Conservation (phyloP, 176 grass and related monocot genomes). For the Oryza brachyantha region DNA sequence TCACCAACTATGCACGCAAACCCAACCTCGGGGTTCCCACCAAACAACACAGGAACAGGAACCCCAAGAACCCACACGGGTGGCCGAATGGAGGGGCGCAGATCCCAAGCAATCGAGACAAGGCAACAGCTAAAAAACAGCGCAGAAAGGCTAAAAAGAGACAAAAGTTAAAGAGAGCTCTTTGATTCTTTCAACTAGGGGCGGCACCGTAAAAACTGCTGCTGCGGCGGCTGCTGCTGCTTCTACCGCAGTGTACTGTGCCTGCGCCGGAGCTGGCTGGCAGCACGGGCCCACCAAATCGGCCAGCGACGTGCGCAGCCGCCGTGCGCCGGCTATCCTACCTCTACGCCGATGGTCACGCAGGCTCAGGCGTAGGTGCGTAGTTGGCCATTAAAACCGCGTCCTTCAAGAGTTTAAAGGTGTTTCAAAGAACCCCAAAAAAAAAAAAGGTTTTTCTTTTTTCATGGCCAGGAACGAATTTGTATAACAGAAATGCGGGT, state of each 20-base stretch:
- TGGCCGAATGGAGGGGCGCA: background rate
- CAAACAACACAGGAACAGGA: background rate
- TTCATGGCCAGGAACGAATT: background rate
- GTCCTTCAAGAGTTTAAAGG: constrained; percentile 12
- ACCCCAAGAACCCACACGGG: constrained; percentile 12
- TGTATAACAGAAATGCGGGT: background rate
- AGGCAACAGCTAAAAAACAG: constrained; percentile 21
- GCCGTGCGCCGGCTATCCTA: constrained; percentile 34
- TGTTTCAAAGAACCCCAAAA: background rate
- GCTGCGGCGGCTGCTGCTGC: background rate
- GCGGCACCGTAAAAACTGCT: constrained; percentile 21
- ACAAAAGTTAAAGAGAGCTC: constrained; percentile 5
- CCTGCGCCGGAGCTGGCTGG: background rate
- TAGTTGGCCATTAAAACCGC: constrained; percentile 33
- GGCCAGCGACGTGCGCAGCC: constrained; percentile 13
- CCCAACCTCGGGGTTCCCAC: constrained; percentile 10
- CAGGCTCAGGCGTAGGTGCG: constrained; percentile 5
- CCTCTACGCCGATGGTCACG: constrained; percentile 19
- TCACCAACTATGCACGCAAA: constrained; percentile 4
- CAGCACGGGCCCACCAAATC: background rate
- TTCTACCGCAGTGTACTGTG: background rate
- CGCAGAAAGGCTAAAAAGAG: constrained; percentile 35
- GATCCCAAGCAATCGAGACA: constrained; percentile 34
- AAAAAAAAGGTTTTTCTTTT: background rate
- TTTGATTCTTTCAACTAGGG: background rate